Percentiles rank a stretch among this genome's conserved stretches.
Conservation (phyloP, 2,329 filamentous ascomycete species). For the Taxawa tesnikishii region DNA sequence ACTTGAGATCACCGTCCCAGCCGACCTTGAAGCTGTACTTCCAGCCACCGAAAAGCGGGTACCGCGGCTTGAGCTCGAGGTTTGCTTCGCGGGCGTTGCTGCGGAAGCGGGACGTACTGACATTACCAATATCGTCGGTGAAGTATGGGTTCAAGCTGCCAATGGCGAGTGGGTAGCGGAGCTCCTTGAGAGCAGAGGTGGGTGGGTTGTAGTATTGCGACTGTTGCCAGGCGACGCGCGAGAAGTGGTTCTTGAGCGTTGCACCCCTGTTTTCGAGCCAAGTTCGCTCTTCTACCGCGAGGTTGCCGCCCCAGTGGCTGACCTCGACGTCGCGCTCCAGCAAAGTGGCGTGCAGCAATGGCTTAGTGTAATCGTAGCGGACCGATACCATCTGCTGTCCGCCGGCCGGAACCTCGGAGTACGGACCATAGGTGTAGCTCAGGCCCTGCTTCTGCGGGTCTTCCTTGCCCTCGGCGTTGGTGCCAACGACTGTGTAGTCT, state of each 20-base stretch:
- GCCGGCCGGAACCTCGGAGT: constrained; percentile 68
- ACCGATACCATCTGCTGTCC: constrained; percentile 61
- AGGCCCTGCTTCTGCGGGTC: constrained; percentile 74
- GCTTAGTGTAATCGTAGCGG: constrained; percentile 92
- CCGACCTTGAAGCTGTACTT: constrained; percentile 95
- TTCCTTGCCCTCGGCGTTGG: constrained; percentile 46
- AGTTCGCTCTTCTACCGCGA: constrained; percentile 91
- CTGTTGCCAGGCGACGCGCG: constrained; percentile 35
- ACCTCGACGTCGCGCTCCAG: constrained; percentile 90
- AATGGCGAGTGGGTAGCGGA: constrained; percentile 66
- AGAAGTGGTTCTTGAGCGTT: constrained; percentile 44
- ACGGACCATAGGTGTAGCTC: constrained; percentile 83
- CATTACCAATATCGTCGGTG: constrained; percentile 90
- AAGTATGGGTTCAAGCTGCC: constrained; percentile 87
- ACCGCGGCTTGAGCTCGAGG: constrained; percentile 84
- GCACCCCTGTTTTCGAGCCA: constrained; percentile 79
- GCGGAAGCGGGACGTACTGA: constrained; percentile 84
- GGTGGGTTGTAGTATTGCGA: constrained; percentile 58
- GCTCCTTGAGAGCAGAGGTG: constrained; percentile 65
- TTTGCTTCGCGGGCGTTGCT: constrained; percentile 51
- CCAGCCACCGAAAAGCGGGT: constrained; percentile 95
- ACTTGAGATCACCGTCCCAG: constrained; percentile 79
- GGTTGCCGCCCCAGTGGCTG: constrained; percentile 94
- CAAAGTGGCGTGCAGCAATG: constrained; percentile 63
- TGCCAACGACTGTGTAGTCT: constrained; percentile 59